Evolutionary conservation across 176 grass and related monocot genomes (phyloP).

Genomic region (Paspalum notatum): DNA sequence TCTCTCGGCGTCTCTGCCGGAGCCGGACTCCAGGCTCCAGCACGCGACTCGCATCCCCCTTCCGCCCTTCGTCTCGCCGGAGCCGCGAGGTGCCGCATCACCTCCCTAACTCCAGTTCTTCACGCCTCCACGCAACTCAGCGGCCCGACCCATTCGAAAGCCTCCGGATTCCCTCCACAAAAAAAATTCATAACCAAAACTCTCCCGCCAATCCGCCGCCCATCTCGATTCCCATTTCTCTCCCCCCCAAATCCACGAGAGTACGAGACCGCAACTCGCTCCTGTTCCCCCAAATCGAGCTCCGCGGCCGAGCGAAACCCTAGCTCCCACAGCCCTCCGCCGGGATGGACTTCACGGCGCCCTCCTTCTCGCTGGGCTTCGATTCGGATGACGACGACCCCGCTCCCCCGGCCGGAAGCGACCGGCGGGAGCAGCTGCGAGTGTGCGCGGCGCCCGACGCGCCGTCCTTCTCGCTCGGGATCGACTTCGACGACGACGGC

Average conservation of each 20-base stretch:
- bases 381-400: slow-evolving; percentile 47
- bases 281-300: too few species aligned
- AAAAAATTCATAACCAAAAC: slow-evolving; percentile 17
- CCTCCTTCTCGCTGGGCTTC: slow-evolving; percentile 52
- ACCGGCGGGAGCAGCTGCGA: background rate
- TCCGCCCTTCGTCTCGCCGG: background rate
- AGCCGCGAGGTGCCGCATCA: background rate
- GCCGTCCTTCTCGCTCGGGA: slow-evolving; percentile 51
- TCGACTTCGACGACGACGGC: slow-evolving; percentile 29
- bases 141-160: slow-evolving; percentile 10
- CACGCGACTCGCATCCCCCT: background rate
- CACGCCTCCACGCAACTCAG: too few species aligned
- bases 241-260: slow-evolving; percentile 2
- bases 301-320: background rate
- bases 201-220: slow-evolving; percentile 31
- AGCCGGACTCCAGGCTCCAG: background rate
- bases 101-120: background rate
- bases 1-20: background rate
- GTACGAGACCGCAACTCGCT: too few species aligned
- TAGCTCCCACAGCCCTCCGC: slow-evolving; percentile 5
- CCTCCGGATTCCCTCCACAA: slow-evolving; percentile 19
- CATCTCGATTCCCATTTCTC: background rate
- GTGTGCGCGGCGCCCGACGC: slow-evolving; percentile 13
- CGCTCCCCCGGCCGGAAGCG: too few species aligned
- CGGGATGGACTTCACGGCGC: slow-evolving; percentile 64